Base-by-base conservation (phyloP, 2,329 filamentous ascomycete genomes). In the Penicillium sp. region DNA sequence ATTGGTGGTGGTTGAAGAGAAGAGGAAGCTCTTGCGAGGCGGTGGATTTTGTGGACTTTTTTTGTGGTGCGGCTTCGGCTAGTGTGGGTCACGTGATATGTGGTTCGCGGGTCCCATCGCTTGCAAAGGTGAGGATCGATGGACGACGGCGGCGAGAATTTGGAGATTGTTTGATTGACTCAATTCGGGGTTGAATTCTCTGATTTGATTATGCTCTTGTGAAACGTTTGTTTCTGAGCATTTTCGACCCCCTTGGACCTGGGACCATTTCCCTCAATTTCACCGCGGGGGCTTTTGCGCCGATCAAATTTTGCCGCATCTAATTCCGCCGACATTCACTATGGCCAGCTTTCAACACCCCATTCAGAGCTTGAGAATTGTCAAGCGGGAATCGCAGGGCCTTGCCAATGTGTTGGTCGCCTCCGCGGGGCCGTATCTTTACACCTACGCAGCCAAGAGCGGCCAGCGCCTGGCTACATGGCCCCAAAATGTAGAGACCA, bases 341-440 rank as follows among this genome's bases (percentile, higher is more conserved):
- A 78, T 79, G 76, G 65, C 69, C 59, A 64, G 60, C 49, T 69
- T 76, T 54, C 75, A 75, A 58, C 73, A 76, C 58, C 88, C 89
- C n/a, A 90, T 90, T 68, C 89, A 89, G 67, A 84, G 86, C 67
- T 75, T 91, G 49, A 79, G 78, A 55, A 73, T 72, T 58, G 69
- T 79, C 57, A 69, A 68, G 56, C 68, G 68, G 45, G 64, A 63
- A 39, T 45, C 60, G 15, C 49, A 58, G 25, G 65, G 61, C n/a
- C 63, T 69, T 41, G 61, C 61, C 39, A 64, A 82, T 65, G 76
- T 90, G 20, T 75, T 97, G 17, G 83, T 96, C 67, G 90, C 89
- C 39, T 90, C 91, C 28, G 87, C 88, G 61, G 91, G 91, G 14
- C 84, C 88, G 50, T 85, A 83, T 67, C 85, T 97, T 55, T 84